These are phyloP conservation scores for Cyberlindnera xishuangbannaensis DNA, from an alignment of 805 yeast genomes.

Conservation along the genomic window DNA sequence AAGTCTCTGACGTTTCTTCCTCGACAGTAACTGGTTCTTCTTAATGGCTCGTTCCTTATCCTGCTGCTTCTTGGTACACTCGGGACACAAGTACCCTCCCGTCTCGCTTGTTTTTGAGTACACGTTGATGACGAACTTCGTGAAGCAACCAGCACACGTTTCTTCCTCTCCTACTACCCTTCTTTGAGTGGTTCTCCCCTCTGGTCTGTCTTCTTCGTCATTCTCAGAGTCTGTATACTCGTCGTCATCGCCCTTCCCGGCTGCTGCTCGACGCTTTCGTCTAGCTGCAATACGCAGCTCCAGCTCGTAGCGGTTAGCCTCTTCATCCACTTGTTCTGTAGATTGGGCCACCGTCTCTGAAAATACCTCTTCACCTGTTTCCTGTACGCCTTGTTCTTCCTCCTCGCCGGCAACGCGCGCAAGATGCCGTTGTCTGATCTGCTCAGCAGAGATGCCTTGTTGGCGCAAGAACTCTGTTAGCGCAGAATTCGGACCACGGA, in stretches of 20 bases:
- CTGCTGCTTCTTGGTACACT: slow-evolving; percentile 42
- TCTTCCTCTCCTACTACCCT: slow-evolving; percentile 46
- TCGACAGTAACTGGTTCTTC: slow-evolving; percentile 53
- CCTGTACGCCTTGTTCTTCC: slow-evolving; percentile 26
- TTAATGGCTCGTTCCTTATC: slow-evolving; percentile 39
- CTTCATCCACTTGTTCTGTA: slow-evolving; percentile 24
- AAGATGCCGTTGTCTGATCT: slow-evolving; percentile 49
- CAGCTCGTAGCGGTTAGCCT: slow-evolving; percentile 26
- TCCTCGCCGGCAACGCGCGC: slow-evolving; percentile 28
- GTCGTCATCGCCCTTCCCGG: slow-evolving; percentile 29
- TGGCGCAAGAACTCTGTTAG: slow-evolving; percentile 81
- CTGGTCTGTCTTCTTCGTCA: slow-evolving; percentile 26
- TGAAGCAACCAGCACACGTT: slow-evolving; percentile 57
- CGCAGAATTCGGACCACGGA: slow-evolving; percentile 71
- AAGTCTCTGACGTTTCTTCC: slow-evolving; percentile 68
- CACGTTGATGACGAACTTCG: slow-evolving; percentile 55
- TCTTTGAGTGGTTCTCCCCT: slow-evolving; percentile 13
- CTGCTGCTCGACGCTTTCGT: slow-evolving; percentile 36
- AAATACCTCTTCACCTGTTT: slow-evolving; percentile 9
- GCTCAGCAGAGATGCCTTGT: slow-evolving; percentile 84
- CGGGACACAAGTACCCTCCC: slow-evolving; percentile 63
- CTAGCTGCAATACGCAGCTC: slow-evolving; percentile 35
- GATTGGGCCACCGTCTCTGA: slow-evolving; percentile 22
- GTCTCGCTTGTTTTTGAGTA: slow-evolving; percentile 49
- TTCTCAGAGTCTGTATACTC: slow-evolving; percentile 31